Conservation (phyloP, 2,329 filamentous ascomycete species). For the Mycosphaerelloides madeirae region DNA sequence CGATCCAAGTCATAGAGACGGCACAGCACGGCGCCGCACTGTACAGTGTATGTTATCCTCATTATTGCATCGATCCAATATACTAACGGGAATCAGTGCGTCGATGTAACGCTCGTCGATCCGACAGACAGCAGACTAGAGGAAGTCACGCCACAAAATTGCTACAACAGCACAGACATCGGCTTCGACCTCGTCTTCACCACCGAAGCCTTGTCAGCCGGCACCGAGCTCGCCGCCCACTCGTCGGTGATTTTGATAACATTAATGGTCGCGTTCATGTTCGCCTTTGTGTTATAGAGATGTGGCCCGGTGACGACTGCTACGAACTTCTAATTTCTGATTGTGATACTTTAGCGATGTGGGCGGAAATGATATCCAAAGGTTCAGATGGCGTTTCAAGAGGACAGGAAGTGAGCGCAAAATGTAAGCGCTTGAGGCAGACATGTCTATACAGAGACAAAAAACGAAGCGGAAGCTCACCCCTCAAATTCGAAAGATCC, state of each 20-base stretch:
- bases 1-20: slow-evolving; percentile 80
- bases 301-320: no score
- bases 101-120: slow-evolving; percentile 87
- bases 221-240: not conserved
- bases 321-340: no score
- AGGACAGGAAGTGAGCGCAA: not conserved
- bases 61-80: no score
- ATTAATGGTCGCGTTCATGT: not conserved
- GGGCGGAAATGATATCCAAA: no score
- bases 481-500: no score
- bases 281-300: slow-evolving; percentile 2
- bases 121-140: slow-evolving; percentile 60
- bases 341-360: no score
- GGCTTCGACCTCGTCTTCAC: slow-evolving; percentile 74
- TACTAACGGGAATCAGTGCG: slow-evolving; percentile 57
- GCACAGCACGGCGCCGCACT: slow-evolving; percentile 79
- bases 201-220: slow-evolving; percentile 29
- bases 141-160: slow-evolving; percentile 75
- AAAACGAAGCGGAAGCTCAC: no score
- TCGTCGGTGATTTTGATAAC: not conserved
- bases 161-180: slow-evolving; percentile 78
- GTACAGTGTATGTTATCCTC: slow-evolving; percentile 63
- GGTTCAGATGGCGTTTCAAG: not conserved
- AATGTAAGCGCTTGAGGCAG: no score
- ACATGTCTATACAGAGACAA: no score